Evolutionary conservation across 2,329 filamentous ascomycete genomes (phyloP).

Genomic region (Phyllosticta citrichinensis): DNA sequence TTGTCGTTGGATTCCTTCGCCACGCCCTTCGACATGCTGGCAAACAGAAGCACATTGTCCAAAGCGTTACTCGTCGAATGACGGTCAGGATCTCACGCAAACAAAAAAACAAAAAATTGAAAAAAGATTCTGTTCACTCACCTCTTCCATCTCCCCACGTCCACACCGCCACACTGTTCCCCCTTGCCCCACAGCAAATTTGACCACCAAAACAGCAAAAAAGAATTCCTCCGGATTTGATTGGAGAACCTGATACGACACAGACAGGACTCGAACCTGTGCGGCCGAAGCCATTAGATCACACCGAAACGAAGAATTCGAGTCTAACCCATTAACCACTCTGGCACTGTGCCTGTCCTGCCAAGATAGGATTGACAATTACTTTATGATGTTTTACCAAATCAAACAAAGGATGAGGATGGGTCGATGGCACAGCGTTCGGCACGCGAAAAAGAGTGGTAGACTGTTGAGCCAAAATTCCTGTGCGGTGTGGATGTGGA

Average conservation of each 20-base stretch:
- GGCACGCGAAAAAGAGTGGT: too few relatives aligned
- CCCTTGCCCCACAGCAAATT: neutral
- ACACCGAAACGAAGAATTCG: conserved; percentile 7
- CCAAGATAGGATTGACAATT: neutral
- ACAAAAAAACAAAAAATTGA: neutral
- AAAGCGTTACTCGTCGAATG: neutral
- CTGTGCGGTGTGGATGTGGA: neutral
- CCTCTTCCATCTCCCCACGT: neutral
- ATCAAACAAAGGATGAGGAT: too few relatives aligned
- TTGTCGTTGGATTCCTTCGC: neutral
- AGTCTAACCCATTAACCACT: conserved; percentile 16
- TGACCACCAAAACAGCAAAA: neutral
- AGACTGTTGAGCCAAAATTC: too few relatives aligned
- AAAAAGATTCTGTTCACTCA: neutral
- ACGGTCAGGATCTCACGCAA: neutral
- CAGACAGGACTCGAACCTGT: conserved; percentile 15
- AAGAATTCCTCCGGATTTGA: too few relatives aligned
- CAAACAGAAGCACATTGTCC: neutral
- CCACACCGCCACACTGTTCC: neutral
- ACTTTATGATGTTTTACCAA: too few relatives aligned
- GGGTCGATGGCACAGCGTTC: too few relatives aligned
- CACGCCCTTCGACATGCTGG: neutral
- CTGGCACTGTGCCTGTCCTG: conserved; percentile 10
- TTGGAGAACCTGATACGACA: too few relatives aligned
- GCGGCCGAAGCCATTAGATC: conserved; percentile 15